Percentiles rank a stretch among this genome's conserved stretches.
Evolutionary conservation across 345 rosid species (phyloP).

Genomic region (Linum trigynum): DNA sequence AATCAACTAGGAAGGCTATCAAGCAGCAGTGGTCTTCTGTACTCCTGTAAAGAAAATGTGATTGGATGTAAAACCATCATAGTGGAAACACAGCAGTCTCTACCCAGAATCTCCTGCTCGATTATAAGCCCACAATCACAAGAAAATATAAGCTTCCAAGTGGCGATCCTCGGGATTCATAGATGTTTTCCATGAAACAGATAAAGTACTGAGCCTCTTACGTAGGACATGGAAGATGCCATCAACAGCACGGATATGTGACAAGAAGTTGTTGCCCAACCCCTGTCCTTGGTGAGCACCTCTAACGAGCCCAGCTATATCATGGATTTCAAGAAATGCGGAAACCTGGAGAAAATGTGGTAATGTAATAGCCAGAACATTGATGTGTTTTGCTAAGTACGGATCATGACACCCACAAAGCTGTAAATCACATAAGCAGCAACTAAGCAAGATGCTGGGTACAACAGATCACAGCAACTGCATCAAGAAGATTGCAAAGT

Average conservation of each 20-base stretch:
- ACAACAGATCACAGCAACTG: no score
- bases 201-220: constrained; percentile 23
- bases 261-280: constrained; percentile 87
- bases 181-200: neutral
- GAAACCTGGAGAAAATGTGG: constrained; percentile 38
- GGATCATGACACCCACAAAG: neutral
- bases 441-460: neutral
- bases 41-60: no score
- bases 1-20: no score
- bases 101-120: neutral
- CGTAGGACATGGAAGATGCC: constrained; percentile 96
- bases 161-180: neutral
- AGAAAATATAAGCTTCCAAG: neutral
- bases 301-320: constrained; percentile 90
- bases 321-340: constrained; percentile 93
- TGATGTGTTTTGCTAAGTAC: neutral
- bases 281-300: constrained; percentile 99
- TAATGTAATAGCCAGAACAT: neutral
- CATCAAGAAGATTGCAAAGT: no score
- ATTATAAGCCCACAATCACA: neutral
- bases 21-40: no score
- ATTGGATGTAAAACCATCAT: neutral
- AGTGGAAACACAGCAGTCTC: neutral
- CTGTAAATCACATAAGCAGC: neutral
- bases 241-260: constrained; percentile 98